Conservation (phyloP, 2,329 filamentous ascomycete species). For the Lasiodiplodia citricola region DNA sequence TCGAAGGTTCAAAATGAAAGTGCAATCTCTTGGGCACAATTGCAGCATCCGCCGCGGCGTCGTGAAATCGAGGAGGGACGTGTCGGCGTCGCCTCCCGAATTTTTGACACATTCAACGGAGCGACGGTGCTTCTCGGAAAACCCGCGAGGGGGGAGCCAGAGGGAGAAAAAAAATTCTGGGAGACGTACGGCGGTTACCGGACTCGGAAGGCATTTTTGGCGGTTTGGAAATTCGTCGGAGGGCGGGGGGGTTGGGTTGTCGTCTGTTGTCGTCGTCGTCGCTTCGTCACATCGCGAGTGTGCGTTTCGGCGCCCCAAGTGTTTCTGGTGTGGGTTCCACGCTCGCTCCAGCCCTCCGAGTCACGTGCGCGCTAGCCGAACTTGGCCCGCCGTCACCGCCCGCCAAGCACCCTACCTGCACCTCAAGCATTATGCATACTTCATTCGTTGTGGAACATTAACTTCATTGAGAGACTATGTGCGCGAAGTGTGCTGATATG, state of each 20-base stretch:
- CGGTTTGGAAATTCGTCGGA: slow-evolving; percentile 43
- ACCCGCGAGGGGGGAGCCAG: background rate
- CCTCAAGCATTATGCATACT: background rate
- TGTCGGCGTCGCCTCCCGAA: background rate
- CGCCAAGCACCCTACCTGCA: background rate
- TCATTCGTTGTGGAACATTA: background rate
- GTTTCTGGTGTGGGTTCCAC: slow-evolving; percentile 20
- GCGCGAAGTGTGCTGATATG: background rate
- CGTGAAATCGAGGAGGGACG: background rate
- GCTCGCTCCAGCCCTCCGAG: background rate
- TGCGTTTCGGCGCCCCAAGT: slow-evolving; percentile 17
- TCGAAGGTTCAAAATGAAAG: background rate
- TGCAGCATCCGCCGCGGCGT: background rate
- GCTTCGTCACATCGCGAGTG: slow-evolving; percentile 25
- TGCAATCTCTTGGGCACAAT: background rate
- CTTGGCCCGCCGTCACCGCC: background rate
- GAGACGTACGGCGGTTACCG: slow-evolving; percentile 83
- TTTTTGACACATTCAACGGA: background rate
- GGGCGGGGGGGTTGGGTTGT: slow-evolving; percentile 9
- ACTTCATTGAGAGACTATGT: slow-evolving; percentile 11
- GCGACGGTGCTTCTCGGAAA: background rate
- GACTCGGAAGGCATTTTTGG: slow-evolving; percentile 86
- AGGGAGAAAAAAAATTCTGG: slow-evolving; percentile 22
- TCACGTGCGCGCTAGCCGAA: slow-evolving; percentile 2
- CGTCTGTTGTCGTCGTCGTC: slow-evolving; percentile 24